A percentile compares a stretch with the other conserved stretches of the same genome.
phyloP scores from a whole-genome alignment of 345 rosid species.

The Mercurialis annua region DNA sequence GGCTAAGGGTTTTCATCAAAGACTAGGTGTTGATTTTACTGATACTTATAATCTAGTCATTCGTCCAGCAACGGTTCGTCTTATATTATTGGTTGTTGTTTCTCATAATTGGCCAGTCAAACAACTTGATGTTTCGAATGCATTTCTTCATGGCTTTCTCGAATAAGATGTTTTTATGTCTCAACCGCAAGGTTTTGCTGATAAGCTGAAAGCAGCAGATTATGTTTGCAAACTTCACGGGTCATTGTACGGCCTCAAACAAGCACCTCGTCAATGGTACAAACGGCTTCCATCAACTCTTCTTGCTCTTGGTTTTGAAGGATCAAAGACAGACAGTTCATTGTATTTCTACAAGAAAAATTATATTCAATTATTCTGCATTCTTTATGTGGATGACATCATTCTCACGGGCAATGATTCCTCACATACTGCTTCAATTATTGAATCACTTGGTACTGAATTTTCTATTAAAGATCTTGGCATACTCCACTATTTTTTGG shows the following conservation, averaged over 20 bases:
- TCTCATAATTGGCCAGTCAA: neutral
- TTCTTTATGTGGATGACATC: neutral
- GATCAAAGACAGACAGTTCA: neutral
- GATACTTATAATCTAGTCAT: neutral
- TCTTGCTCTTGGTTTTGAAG: neutral
- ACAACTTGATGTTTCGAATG: neutral
- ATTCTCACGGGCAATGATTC: neutral
- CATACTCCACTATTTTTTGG: neutral
- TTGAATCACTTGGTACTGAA: neutral
- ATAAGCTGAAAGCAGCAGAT: neutral
- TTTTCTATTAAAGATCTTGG: neutral
- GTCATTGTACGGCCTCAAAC: neutral
- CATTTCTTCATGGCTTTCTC: neutral
- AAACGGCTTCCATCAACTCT: neutral
- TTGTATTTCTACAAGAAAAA: neutral
- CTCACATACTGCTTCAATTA: neutral
- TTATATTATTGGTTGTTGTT: neutral
- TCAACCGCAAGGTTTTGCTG: neutral
- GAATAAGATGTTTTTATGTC: neutral
- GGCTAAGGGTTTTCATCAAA: neutral
- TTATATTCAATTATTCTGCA: neutral
- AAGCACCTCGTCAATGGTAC: neutral
- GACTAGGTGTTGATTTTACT: neutral
- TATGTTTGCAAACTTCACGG: neutral
- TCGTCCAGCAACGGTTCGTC: neutral